Evolutionary conservation across 345 rosid genomes (phyloP), one percentile per base, ranked within the genome.

Genomic region (Lumnitzera racemosa): DNA sequence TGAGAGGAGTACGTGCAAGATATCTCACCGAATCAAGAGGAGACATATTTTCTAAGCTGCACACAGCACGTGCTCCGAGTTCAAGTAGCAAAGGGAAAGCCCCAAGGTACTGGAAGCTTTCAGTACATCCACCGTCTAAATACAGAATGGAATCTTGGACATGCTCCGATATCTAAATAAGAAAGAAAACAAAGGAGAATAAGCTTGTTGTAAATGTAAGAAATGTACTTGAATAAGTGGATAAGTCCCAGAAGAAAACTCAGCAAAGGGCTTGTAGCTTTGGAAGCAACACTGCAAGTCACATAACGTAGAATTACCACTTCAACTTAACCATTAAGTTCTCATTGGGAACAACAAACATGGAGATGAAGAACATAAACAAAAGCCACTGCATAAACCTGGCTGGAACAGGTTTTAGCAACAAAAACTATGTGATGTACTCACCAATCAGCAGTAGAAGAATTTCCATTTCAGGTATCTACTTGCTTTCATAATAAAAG

Each of bases 61-160:
- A 94, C 47, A 94, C 76, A 1, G 91, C 72, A 5, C 81, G 79
- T 14, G 70, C 91, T 59, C 96, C 97, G n/a, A 77, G 85, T 23
- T 81, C 80, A 72, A 94, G 72, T 54, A 94, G 67, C 62, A 74
- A 43, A 53, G 99, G 91, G 65, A 86, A 89, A 15, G 91, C 96
- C 74, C 99, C 99, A 15, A 79, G 73, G 68, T 77, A 70, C 56
- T 92, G 97, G 69, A 94, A 94, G 64, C 99, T 83, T 72, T 94
- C 99, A 2, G 96, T 81, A 72, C 96, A 94, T 11, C 99, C 99
- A 55, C 94, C 83, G 79, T 94, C 99, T 5, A 89, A 71, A 70
- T 94, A 94, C 46, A 94, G 65, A 49, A 84, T 68, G 31, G 96
- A 75, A 62, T 78, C 91, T 67, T 79, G 75, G 8, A 89, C 56